Evolutionary conservation across 768 basidiomycete genomes (phyloP).

Genomic region (Chalciporus pseudorubinellus): DNA sequence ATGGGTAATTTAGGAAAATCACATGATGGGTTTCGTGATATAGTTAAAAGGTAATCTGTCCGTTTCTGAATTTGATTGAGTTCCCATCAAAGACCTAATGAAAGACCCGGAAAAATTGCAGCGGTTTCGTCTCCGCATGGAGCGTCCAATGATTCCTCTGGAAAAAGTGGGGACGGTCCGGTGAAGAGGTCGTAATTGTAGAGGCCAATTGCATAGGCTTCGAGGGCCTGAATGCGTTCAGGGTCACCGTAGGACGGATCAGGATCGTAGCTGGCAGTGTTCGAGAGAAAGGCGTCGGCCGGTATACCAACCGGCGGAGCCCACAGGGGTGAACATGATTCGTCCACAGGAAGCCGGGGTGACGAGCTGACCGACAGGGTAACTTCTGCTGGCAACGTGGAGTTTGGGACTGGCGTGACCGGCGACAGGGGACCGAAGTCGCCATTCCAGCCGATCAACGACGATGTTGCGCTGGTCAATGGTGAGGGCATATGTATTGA

Average conservation of each 20-base stretch:
- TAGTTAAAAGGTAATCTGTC: neutral
- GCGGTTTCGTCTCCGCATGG: neutral
- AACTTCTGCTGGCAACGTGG: neutral
- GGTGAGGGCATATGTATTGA: conserved; percentile 25
- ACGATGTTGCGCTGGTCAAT: conserved; percentile 34
- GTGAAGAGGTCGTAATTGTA: conserved; percentile 25
- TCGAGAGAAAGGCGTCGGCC: conserved; percentile 1
- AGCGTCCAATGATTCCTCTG: neutral
- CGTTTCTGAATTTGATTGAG: neutral
- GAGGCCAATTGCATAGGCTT: conserved; percentile 31
- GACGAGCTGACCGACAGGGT: neutral
- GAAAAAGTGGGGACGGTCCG: neutral
- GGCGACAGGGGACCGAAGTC: conserved; percentile 18
- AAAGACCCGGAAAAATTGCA: neutral
- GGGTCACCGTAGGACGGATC: conserved; percentile 14
- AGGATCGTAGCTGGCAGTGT: conserved; percentile 3
- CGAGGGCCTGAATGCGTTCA: conserved; percentile 28
- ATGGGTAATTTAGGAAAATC: no score
- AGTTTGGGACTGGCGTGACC: neutral
- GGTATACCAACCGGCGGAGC: neutral
- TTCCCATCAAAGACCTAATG: neutral
- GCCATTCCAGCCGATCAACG: conserved; percentile 42
- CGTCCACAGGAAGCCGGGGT: neutral
- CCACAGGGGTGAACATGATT: neutral
- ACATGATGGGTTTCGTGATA: neutral